Evolutionary conservation across 1,284 basidiomycete genomes (phyloP).

Genomic region (Cryptococcus sp.): DNA sequence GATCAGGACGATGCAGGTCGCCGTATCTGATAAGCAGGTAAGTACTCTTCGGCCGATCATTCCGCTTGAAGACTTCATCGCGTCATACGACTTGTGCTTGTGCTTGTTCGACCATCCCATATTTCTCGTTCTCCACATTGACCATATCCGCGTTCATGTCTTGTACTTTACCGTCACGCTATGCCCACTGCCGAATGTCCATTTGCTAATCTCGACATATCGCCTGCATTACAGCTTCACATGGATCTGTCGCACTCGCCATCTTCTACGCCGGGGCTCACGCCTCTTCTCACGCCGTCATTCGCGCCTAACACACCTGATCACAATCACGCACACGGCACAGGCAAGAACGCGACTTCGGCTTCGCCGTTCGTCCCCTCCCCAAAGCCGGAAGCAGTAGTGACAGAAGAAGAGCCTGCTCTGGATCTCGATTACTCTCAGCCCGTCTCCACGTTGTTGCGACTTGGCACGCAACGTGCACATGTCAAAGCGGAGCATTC

Average conservation of each 20-base stretch:
- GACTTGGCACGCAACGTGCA: conserved; percentile 62
- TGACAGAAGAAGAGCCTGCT: not conserved
- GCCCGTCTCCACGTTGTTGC: conserved; percentile 56
- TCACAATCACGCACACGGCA: not conserved
- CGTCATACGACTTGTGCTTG: not conserved
- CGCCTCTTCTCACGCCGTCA: conserved; percentile 21
- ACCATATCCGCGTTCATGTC: not conserved
- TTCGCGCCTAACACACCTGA: conserved; percentile 28
- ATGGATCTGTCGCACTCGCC: conserved; percentile 5
- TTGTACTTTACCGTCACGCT: not conserved
- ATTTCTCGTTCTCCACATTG: too few species aligned
- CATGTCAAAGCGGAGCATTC: conserved; percentile 67
- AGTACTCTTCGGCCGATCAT: conserved; percentile 10
- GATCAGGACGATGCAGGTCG: conserved; percentile 15
- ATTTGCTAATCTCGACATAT: conserved; percentile 14
- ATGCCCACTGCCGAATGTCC: conserved; percentile 5
- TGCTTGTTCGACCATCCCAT: too few species aligned
- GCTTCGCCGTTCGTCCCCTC: conserved; percentile 1
- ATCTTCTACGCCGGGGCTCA: conserved; percentile 4
- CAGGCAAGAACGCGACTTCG: conserved; percentile 4
- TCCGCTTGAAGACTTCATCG: not conserved
- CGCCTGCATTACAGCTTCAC: conserved; percentile 9
- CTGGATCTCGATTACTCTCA: conserved; percentile 45
- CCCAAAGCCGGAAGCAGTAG: not conserved
- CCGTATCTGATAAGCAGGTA: conserved; percentile 31